Percentiles rank a stretch among this genome's conserved stretches.
Evolutionary conservation across 257 asterid species (phyloP).

Genomic region (Euphrasia confusa): DNA sequence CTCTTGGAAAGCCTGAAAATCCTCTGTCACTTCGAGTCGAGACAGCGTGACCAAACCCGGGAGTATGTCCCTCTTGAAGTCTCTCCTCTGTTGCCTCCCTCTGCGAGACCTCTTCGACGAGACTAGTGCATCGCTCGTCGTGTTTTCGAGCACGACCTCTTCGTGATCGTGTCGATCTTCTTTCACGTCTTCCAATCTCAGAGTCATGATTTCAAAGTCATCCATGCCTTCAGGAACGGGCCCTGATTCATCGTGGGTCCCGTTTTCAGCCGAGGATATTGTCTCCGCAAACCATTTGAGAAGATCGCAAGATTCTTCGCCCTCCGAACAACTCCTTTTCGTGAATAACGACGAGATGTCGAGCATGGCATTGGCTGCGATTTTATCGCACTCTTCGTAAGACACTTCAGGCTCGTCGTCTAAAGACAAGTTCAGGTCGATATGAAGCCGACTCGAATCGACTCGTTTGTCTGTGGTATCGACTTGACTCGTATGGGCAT

Average conservation of each 20-base stretch:
- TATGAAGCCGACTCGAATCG: slow-evolving; percentile 27
- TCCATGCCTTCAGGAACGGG: slow-evolving; percentile 48
- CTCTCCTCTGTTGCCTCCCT: slow-evolving; percentile 53
- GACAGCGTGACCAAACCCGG: slow-evolving; percentile 61
- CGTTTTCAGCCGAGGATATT: slow-evolving; percentile 26
- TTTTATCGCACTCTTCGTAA: slow-evolving; percentile 36
- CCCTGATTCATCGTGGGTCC: slow-evolving; percentile 23
- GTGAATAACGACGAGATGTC: slow-evolving; percentile 34
- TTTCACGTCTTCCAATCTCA: slow-evolving; percentile 48
- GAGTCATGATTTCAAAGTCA: slow-evolving; percentile 60
- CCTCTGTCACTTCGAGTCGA: slow-evolving; percentile 60
- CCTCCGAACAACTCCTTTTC: background rate
- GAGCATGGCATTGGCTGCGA: slow-evolving; percentile 72
- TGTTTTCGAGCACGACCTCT: slow-evolving; percentile 19
- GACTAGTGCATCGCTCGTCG: slow-evolving; percentile 12
- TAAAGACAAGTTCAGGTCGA: slow-evolving; percentile 67
- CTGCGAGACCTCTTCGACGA: slow-evolving; percentile 37
- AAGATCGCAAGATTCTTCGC: slow-evolving; percentile 18
- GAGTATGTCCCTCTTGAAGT: slow-evolving; percentile 66
- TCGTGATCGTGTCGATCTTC: slow-evolving; percentile 27
- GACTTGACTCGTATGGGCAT: background rate
- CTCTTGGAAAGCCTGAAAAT: slow-evolving; percentile 60
- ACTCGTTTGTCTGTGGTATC: background rate
- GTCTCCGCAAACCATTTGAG: slow-evolving; percentile 61
- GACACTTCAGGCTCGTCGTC: slow-evolving; percentile 38